Base-by-base conservation (phyloP, 1,284 basidiomycete species). In the Pascua sp. region DNA sequence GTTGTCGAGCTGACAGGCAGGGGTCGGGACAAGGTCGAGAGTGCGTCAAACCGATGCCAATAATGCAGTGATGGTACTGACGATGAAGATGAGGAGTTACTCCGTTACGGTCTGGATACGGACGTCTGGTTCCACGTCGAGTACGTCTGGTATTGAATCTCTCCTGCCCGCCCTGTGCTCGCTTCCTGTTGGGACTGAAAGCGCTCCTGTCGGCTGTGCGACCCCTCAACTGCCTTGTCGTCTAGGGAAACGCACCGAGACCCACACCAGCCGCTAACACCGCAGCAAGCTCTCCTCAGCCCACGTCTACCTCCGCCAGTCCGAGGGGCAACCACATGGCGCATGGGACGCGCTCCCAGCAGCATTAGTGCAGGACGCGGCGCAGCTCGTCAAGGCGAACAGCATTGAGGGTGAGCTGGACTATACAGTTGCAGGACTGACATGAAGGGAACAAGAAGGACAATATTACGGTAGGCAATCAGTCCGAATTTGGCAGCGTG, bases 1-100 rank as follows among this genome's bases (percentile, higher is more conserved):
- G 12, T n/a, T 5, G 18, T 5, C 3, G 5, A 1, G 45, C 59
- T 61, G 41, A 61, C 59, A 2, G 15, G 15, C 45, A 78, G 77
- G 90, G 95, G 95, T 42, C 86, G 85, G 70, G 95, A 98, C 82
- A 98, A 98, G 79, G 86, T 90, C 61, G 93, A 95, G 81, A 96
- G 92, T 94, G 70, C 67, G 87, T 79, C 18, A 36, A 13, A 11
- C 12, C 9, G 13, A 50, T 10, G 17, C 13, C n/a, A 38, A 13
- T n/a, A 11, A 8, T 11, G 42, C 43, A 32, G 8, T 17, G 36
- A 15, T 52, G 32, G 13, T 42, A 42, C 12, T 38, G 52, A 48
- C 63, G 38, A 46, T 42, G 37, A 69, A 93, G 91, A 96, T 79
- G 93, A 97, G 76, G 92, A 96, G 52, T 80, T 98, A 42, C 91